Evolutionary conservation across 768 basidiomycete genomes (phyloP), one percentile per base, ranked within the genome.

Genomic region (Paxillus rubicundulus): DNA sequence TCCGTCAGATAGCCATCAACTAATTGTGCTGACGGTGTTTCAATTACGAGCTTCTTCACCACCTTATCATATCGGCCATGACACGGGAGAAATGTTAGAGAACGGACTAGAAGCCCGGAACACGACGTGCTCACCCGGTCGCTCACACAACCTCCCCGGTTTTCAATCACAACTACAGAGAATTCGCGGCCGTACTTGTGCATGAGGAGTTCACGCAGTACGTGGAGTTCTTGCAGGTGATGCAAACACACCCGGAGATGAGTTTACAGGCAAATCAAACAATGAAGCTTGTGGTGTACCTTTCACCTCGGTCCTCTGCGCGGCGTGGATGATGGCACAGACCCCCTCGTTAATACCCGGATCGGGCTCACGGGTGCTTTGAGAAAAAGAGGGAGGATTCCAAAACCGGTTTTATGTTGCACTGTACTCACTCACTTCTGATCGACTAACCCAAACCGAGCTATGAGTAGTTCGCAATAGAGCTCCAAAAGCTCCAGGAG

Each of bases 171-270:
- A n/a, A 82, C 80, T 16, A 85, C 59, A 14, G 94, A 83, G 67
- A 91, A 98, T 43, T 94, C 92, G 18, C 96, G 84, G 16, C 96
- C 94, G 66, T 86, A 97, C 72, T 97, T 97, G 68, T 94, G 90
- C 88, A 95, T 90, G 52, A 99, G 79, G 67, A 98, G 82, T 67
- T 98, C 95, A 49, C 97, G 85, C 47, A 98, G 71, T 34, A 92
- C 75, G 58, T 97, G 91, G 36, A 99, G 79, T 66, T 98, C 94
- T 93, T 59, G 18, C 27, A 24, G 46, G 40, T 30, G 49, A 50
- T 36, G 53, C 44, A 27, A 45, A 27, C 18, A 17, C 21, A 33
- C 24, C 28, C 42, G 24, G 18, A 52, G 45, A 45, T 61, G 3
- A 58, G 49, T 17, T 38, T 34, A 40, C 43, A 21, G 16, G 9